Evolutionary conservation across 2,329 filamentous ascomycete genomes (phyloP).

Genomic region (Nannizzia gypsea): DNA sequence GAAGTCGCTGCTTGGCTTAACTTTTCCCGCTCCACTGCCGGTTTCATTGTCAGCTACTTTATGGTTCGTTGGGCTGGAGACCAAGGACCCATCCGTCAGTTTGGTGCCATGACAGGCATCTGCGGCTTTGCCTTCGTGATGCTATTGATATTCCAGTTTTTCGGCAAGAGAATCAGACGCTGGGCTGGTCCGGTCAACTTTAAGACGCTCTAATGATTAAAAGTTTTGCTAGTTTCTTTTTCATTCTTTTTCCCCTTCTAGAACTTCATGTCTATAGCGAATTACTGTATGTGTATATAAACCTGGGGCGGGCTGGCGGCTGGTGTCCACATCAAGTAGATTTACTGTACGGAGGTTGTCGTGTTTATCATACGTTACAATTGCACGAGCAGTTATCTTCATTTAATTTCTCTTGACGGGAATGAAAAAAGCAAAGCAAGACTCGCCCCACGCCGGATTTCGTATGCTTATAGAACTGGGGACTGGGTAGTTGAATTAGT

Average conservation of each 20-base stretch:
- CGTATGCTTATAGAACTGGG: no score
- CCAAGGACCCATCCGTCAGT: conserved; percentile 34
- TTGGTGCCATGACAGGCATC: conserved; percentile 39
- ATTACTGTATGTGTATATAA: not conserved
- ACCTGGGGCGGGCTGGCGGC: not conserved
- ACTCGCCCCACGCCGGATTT: not conserved
- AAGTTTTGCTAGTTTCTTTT: not conserved
- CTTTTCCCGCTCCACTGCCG: conserved; percentile 38
- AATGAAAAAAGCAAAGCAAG: no score
- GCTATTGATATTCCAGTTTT: conserved; percentile 26
- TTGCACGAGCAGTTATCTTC: no score
- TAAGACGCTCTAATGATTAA: conserved; percentile 15
- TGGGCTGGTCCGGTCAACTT: conserved; percentile 29
- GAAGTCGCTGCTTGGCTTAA: conserved; percentile 45
- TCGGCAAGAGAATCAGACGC: conserved; percentile 29
- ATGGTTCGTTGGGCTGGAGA: conserved; percentile 41
- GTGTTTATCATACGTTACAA: no score
- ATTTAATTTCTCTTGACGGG: no score
- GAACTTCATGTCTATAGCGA: not conserved
- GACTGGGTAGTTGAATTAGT: not conserved
- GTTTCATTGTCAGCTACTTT: conserved; percentile 43
- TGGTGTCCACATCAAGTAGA: no score
- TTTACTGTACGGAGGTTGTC: no score
- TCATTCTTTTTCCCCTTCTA: no score
- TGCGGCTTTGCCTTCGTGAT: conserved; percentile 28